Evolutionary conservation across 768 basidiomycete genomes (phyloP).

Genomic region (Phlegmacium glaucopus): DNA sequence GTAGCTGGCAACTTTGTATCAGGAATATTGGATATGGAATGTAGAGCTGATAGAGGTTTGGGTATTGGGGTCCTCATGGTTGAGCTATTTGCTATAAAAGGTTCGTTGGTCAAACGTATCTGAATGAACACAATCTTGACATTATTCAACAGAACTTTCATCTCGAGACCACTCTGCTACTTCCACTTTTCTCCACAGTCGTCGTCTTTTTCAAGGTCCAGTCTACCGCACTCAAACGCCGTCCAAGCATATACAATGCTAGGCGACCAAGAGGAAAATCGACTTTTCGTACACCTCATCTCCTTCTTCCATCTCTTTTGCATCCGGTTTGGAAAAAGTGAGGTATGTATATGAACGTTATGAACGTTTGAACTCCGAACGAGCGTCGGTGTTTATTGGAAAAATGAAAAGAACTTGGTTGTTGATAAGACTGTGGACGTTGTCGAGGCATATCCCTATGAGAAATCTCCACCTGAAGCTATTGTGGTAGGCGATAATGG

Average conservation of each 20-base stretch:
- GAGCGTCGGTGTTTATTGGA: conserved; percentile 71
- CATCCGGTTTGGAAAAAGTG: conserved; percentile 62
- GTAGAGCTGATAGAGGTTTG: conserved; percentile 67
- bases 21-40: conserved; percentile 81
- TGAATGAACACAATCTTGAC: conserved; percentile 2
- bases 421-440: conserved; percentile 64
- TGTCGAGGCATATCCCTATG: conserved; percentile 47
- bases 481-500: conserved; percentile 74
- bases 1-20: conserved; percentile 64
- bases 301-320: conserved; percentile 71
- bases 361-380: conserved; percentile 75
- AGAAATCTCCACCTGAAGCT: conserved; percentile 45
- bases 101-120: conserved; percentile 30
- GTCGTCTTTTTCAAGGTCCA: conserved; percentile 76
- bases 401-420: conserved; percentile 67
- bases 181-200: conserved; percentile 68
- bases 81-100: conserved; percentile 73
- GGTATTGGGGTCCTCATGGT: conserved; percentile 76
- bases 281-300: conserved; percentile 70
- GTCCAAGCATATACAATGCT: conserved; percentile 60
- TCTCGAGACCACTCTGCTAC: conserved; percentile 81
- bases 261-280: conserved; percentile 66
- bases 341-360: too few relatives aligned
- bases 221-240: conserved; percentile 80
- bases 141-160: conserved; percentile 52